phyloP scores from a whole-genome alignment of 495 filamentous ascomycete genomes.

The Penicillium paradoxum region DNA sequence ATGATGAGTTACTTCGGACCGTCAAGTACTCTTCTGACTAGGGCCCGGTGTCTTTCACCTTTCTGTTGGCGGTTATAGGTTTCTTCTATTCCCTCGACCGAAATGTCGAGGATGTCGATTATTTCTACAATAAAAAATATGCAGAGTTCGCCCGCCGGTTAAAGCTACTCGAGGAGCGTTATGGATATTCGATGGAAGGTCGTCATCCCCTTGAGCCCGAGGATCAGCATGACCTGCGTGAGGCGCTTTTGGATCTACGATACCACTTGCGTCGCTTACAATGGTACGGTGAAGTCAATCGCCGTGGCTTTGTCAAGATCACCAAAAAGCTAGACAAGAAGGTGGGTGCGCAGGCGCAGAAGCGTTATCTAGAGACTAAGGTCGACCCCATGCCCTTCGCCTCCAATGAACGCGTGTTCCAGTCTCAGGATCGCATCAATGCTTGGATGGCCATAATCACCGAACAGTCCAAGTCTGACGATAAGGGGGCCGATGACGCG shows the following conservation, averaged over 20 bases:
- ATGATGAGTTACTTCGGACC: background rate
- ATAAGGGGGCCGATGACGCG: conserved; percentile 63
- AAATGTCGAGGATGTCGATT: conserved; percentile 91
- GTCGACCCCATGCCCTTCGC: conserved; percentile 83
- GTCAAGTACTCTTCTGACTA: conserved; percentile 12
- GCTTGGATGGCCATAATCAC: conserved; percentile 76
- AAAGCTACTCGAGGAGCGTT: conserved; percentile 78
- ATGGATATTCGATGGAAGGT: conserved; percentile 55
- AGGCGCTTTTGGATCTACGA: conserved; percentile 79
- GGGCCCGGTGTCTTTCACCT: conserved; percentile 1
- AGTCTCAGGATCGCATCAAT: conserved; percentile 74
- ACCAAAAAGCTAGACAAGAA: conserved; percentile 98
- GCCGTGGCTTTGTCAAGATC: conserved; percentile 93
- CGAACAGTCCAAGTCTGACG: conserved; percentile 49
- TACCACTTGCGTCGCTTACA: conserved; percentile 84
- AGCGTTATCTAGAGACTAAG: conserved; percentile 77
- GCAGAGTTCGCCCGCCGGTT: conserved; percentile 74
- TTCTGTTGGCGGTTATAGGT: conserved; percentile 45
- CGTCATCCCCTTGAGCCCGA: conserved; percentile 57
- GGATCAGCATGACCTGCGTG: conserved; percentile 84
- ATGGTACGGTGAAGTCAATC: conserved; percentile 97
- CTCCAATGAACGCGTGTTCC: conserved; percentile 60
- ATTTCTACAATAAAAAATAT: conserved; percentile 94
- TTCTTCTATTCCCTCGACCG: conserved; percentile 94
- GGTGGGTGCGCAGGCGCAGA: conserved; percentile 66